Conservation (phyloP, 306 rosid genomes). For the Inga laurina region DNA sequence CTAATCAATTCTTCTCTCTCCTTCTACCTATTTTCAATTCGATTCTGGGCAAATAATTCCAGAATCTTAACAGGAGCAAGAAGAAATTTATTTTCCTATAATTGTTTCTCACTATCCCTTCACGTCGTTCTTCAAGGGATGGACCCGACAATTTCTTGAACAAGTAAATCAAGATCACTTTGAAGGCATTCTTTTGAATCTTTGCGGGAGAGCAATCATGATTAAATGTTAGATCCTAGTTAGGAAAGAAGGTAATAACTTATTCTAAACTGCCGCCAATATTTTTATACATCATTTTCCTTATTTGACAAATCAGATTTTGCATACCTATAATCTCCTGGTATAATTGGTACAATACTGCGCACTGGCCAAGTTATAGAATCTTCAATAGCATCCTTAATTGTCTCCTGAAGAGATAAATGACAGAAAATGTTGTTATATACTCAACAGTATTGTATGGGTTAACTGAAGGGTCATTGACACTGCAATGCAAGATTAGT, state of each 20-base stretch:
- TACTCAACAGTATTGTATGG: neutral
- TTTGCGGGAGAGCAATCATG: neutral
- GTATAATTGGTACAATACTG: slow-evolving; percentile 70
- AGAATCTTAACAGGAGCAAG: too few species aligned
- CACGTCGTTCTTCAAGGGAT: neutral
- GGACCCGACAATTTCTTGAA: neutral
- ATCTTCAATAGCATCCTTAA: slow-evolving; percentile 91
- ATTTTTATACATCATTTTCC: neutral
- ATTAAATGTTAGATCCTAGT: neutral
- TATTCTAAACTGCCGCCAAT: neutral
- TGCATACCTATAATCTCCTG: slow-evolving; percentile 86
- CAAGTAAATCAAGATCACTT: neutral
- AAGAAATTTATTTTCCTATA: neutral
- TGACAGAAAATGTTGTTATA: neutral
- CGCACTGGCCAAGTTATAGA: slow-evolving; percentile 94
- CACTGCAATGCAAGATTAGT: slow-evolving; percentile 16
- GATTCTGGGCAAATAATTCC: too few species aligned
- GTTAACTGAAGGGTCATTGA: neutral
- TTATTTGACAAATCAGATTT: slow-evolving; percentile 6
- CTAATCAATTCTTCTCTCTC: too few species aligned
- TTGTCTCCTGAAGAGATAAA: slow-evolving; percentile 62
- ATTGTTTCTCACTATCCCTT: neutral
- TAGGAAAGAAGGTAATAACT: slow-evolving; percentile 6
- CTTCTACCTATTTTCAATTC: too few species aligned
- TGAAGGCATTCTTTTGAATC: neutral